Conservation (phyloP, 768 basidiomycete genomes). For the Pleurotus pulmonarius region DNA sequence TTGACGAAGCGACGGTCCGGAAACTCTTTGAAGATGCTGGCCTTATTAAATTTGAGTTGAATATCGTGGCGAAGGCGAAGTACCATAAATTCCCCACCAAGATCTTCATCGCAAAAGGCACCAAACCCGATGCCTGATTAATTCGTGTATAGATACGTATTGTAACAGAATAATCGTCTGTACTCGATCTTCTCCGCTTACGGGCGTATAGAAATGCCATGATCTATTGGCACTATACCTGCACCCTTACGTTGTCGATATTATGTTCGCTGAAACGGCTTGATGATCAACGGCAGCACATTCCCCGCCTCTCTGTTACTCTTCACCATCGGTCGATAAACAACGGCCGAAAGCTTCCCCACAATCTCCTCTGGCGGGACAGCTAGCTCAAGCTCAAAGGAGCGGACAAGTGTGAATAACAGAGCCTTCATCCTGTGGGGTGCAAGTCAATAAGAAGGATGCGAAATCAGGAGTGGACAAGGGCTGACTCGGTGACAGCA, state of each 20-base stretch:
- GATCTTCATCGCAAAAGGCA: neutral
- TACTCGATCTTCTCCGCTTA: too few relatives aligned
- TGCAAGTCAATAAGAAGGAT: neutral
- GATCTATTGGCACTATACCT: too few relatives aligned
- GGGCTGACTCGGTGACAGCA: conserved; percentile 42
- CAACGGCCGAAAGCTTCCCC: conserved; percentile 29
- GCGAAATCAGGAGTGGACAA: neutral
- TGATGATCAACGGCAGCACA: conserved; percentile 42
- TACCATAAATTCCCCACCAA: conserved; percentile 1
- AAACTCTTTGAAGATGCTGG: conserved; percentile 51
- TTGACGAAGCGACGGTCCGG: conserved; percentile 45
- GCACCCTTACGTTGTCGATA: too few relatives aligned
- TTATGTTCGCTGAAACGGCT: conserved; percentile 15
- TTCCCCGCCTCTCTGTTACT: conserved; percentile 32
- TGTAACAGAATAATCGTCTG: too few relatives aligned
- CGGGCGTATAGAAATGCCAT: too few relatives aligned
- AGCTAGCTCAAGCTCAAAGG: conserved; percentile 52
- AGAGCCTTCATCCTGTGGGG: conserved; percentile 34
- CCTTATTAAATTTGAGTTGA: conserved; percentile 21
- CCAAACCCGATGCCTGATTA: neutral
- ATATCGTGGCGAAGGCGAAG: neutral
- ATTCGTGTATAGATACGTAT: neutral
- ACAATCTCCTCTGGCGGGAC: conserved; percentile 41
- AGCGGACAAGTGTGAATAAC: conserved; percentile 46
- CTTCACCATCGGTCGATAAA: conserved; percentile 41